Evolutionary conservation across 2,329 filamentous ascomycete genomes (phyloP), one percentile per base, ranked within the genome.

Genomic region (Pseudogymnoascus sp.): DNA sequence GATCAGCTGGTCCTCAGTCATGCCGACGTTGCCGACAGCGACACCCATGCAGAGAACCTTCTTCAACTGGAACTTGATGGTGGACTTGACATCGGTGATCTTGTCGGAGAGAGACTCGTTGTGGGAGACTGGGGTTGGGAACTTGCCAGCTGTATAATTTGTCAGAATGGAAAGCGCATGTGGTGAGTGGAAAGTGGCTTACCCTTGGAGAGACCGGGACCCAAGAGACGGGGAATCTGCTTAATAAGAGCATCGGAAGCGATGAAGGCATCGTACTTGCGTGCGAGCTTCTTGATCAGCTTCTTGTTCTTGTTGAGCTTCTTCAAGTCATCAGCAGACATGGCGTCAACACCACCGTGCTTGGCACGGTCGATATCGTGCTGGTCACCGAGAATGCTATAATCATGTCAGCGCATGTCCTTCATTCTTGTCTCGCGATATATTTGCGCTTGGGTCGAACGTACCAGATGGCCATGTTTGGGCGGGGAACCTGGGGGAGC

Each of bases 271-370:
- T 99, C 94, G 87, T 99, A 97, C 85, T 99, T 99, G 86, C 92
- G 91, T 67, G 94, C 94, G 69, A 99, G 89, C 89, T 99, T 99
- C 91, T 99, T 99, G 88, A 99, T 96, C 74, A 97, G 88, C 89
- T 99, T 99, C 90, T 99, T 97, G 90, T 99, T 99, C 90, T 99
- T 99, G 89, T 99, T 99, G 71, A 99, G 90, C 89, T 99, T 99
- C 90, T 99, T 99, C 81, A 99, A 82, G 80, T 99, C 94, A 74
- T 99, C 94, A 69, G 90, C 80, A 74, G 90, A 95, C 94, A 97
- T 97, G 81, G 92, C 91, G 76, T 99, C 94, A 71, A 97, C 85
- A 77, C 91, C 92, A 74, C 91, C 89, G 84, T 99, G 94, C 88
- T 99, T 99, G 75, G 94, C 92, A 85, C 94, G 92, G 78, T 99